Percentiles rank a stretch among this genome's conserved stretches.
Evolutionary conservation across 129 eudicot species (phyloP).

Genomic region (Arctium lappa): DNA sequence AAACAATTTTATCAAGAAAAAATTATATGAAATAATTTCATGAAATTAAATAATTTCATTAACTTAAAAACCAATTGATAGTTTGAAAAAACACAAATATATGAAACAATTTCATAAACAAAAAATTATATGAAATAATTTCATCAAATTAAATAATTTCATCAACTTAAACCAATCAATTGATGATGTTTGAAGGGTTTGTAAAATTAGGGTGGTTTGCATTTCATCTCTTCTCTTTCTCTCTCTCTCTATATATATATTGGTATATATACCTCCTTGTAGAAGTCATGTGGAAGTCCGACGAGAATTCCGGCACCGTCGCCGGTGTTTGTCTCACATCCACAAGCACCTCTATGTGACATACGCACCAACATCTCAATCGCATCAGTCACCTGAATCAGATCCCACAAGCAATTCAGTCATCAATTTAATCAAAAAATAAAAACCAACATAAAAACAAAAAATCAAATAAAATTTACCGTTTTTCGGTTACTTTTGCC

Average conservation of each 20-base stretch:
- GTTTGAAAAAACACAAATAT: too few relatives aligned
- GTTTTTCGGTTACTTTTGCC: constrained; percentile 87
- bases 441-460: neutral
- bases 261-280: constrained; percentile 71
- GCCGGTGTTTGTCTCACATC: constrained; percentile 95
- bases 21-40: too few relatives aligned
- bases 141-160: too few relatives aligned
- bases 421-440: neutral
- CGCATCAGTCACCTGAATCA: constrained; percentile 81
- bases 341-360: constrained; percentile 99
- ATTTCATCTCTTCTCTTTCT: neutral
- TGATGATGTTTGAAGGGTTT: too few relatives aligned
- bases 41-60: too few relatives aligned
- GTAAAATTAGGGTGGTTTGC: too few relatives aligned
- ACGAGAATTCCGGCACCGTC: constrained; percentile 99
- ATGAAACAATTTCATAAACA: too few relatives aligned
- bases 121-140: too few relatives aligned
- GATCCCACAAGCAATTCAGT: neutral
- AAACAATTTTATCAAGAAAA: too few relatives aligned
- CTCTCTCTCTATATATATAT: neutral
- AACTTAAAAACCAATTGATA: too few relatives aligned
- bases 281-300: constrained; percentile 90
- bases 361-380: constrained; percentile 97
- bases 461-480: constrained; percentile 34
- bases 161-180: too few relatives aligned